A percentile compares a stretch with the other conserved stretches of the same genome.
phyloP scores from a whole-genome alignment of 768 basidiomycete genomes.

The Nidula microcarpa region DNA sequence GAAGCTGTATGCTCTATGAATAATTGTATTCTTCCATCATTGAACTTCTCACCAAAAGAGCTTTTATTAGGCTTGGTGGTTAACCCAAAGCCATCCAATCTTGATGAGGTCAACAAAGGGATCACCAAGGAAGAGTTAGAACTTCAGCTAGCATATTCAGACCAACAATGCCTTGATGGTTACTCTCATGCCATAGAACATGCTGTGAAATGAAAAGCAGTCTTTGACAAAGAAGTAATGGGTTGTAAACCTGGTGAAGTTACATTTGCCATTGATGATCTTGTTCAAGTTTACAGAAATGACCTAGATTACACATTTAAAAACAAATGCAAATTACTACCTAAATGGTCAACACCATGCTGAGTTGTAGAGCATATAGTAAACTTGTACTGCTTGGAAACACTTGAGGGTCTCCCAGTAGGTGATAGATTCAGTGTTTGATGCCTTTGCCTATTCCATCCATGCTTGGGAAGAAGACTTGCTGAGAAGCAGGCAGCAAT shows the following conservation, averaged over 20 bases:
- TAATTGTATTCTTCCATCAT: slow-evolving; percentile 9
- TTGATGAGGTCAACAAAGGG: not conserved
- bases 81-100: slow-evolving; percentile 10
- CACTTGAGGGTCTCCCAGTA: not conserved
- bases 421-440: not conserved
- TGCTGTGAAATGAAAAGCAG: no score
- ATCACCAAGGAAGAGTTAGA: slow-evolving; percentile 2
- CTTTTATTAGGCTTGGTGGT: slow-evolving; percentile 13
- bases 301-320: slow-evolving; percentile 20
- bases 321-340: slow-evolving; percentile 19
- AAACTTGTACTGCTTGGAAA: not conserved
- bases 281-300: slow-evolving; percentile 26
- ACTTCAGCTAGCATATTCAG: slow-evolving; percentile 20
- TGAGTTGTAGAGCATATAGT: slow-evolving; percentile 2
- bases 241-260: slow-evolving; percentile 9
- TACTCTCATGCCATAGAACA: slow-evolving; percentile 16
- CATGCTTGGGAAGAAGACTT: not conserved
- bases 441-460: slow-evolving; percentile 7
- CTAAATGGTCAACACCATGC: slow-evolving; percentile 23
- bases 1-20: slow-evolving; percentile 14
- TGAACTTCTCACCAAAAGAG: slow-evolving; percentile 11
- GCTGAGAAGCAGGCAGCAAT: not conserved
- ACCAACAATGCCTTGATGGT: slow-evolving; percentile 24
- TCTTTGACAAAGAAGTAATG: slow-evolving; percentile 19
- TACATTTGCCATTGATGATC: slow-evolving; percentile 14